Percentiles rank a stretch among this genome's conserved stretches.
Conservation (phyloP, 768 basidiomycete genomes). For the Tephrocybe sp. region DNA sequence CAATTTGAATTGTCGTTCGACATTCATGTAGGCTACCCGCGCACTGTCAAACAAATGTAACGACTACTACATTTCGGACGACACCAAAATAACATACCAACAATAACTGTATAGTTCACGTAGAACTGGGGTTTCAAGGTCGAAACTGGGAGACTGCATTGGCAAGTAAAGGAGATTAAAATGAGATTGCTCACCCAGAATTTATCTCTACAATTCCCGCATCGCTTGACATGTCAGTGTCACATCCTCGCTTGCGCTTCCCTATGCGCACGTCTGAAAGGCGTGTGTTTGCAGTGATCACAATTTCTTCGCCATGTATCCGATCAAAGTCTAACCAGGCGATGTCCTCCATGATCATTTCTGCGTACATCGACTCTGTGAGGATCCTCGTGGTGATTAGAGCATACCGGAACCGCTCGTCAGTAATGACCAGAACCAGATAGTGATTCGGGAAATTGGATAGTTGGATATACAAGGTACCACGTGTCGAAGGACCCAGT, state of each 20-base stretch:
- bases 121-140: slow-evolving; percentile 68
- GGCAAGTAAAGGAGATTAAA: neutral
- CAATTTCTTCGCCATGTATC: slow-evolving; percentile 50
- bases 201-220: slow-evolving; percentile 1
- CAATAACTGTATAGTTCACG: slow-evolving; percentile 85
- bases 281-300: slow-evolving; percentile 15
- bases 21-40: slow-evolving; percentile 84
- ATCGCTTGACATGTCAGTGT: slow-evolving; percentile 8
- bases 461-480: slow-evolving; percentile 73
- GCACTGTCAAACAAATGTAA: slow-evolving; percentile 51
- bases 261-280: slow-evolving; percentile 22
- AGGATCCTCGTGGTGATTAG: slow-evolving; percentile 66
- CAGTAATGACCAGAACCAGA: slow-evolving; percentile 79
- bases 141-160: slow-evolving; percentile 45
- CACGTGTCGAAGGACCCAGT: slow-evolving; percentile 61
- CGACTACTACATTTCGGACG: no score
- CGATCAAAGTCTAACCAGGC: slow-evolving; percentile 73
- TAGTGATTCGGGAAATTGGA: slow-evolving; percentile 77
- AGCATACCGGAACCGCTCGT: slow-evolving; percentile 77
- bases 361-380: slow-evolving; percentile 51
- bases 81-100: slow-evolving; percentile 47
- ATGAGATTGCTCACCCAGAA: slow-evolving; percentile 19
- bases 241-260: slow-evolving; percentile 21
- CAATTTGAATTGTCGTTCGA: slow-evolving; percentile 84
- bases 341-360: slow-evolving; percentile 72